Base-by-base conservation (phyloP, 1,284 basidiomycete genomes). In the Cutaneotrichosporon cutaneum region DNA sequence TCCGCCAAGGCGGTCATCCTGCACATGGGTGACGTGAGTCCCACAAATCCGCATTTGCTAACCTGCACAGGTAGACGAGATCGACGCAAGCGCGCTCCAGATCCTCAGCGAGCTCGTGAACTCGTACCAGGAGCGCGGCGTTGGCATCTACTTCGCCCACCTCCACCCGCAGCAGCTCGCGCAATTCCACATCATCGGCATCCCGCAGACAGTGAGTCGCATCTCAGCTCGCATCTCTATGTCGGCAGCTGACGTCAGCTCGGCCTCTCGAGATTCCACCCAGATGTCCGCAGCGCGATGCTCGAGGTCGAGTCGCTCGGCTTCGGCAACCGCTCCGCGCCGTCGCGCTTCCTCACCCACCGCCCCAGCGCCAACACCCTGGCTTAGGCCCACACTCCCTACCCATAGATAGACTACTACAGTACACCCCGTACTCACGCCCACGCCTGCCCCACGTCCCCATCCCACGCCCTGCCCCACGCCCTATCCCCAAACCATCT, bases 51-150 rank as follows among this genome's bases (percentile, higher is more conserved):
- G 57, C 16, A 11, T 10, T 8, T 35, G 24, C 60, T 59, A 21
- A 64, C 60, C 11, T 16, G 2, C 18, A 18, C 59, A 92, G 77
- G 88, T 92, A 4, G 90, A 92, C 64, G 84, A 82, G 22, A 87
- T 88, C 64, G 92, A 94, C 75, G 90, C 92, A 11, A 92, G 90
- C 27, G 92, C 93, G 13, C 84, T 88, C 4, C 90, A 93, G 76
- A 92, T 94, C 65, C 85, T 96, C 69, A 82, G 84, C 64, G 94
- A 97, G 75, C 80, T 94, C 2, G 81, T 89, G 45, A 85, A 87
- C 66, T 87, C 89, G 14, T 95, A 68, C 72, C 88, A 87, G 81
- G 79, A 71, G 56, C 88, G 90, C 11, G 86, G 85, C 6, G 90
- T 92, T 16, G 83, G 82, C 3, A 78, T 94, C 26, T 91, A 87